phyloP scores from a whole-genome alignment of 208 protist species.

The Sergeia podlipaevii region DNA sequence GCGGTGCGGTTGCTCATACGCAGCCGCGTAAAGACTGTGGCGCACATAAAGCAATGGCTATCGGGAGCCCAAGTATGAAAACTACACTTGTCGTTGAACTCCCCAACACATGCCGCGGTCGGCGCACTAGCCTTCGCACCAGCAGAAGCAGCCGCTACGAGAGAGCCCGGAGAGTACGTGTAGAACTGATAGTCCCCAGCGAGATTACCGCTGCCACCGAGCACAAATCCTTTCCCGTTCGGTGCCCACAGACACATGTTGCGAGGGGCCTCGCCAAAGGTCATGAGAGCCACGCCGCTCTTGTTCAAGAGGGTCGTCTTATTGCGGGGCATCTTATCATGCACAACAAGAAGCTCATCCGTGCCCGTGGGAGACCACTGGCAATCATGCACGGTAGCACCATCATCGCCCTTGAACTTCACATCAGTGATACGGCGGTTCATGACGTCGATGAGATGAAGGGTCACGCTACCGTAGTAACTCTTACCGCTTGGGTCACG shows the following conservation, averaged over 20 bases:
- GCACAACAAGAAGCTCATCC: constrained; percentile 86
- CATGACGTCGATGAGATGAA: constrained; percentile 78
- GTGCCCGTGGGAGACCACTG: constrained; percentile 65
- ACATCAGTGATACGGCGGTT: constrained; percentile 55
- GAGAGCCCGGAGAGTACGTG: constrained; percentile 6
- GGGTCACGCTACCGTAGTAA: constrained; percentile 83
- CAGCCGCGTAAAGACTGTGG: constrained; percentile 78
- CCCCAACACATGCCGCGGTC: constrained; percentile 42
- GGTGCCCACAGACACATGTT: constrained; percentile 82
- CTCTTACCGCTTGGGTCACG: constrained; percentile 80
- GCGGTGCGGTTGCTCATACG: constrained; percentile 85
- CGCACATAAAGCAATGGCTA: constrained; percentile 77
- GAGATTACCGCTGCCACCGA: constrained; percentile 87
- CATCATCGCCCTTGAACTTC: constrained; percentile 55
- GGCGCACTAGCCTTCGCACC: not conserved
- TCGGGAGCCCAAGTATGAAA: constrained; percentile 78
- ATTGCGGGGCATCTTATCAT: constrained; percentile 88
- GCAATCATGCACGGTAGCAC: constrained; percentile 87
- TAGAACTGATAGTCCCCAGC: constrained; percentile 87
- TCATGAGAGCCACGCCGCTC: constrained; percentile 70
- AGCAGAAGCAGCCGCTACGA: not conserved
- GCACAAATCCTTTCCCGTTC: constrained; percentile 58
- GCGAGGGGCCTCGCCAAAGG: constrained; percentile 80
- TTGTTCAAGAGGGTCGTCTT: constrained; percentile 87
- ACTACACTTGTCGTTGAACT: constrained; percentile 87